Conservation (phyloP, 306 rosid genomes). For the Comarum palustre region DNA sequence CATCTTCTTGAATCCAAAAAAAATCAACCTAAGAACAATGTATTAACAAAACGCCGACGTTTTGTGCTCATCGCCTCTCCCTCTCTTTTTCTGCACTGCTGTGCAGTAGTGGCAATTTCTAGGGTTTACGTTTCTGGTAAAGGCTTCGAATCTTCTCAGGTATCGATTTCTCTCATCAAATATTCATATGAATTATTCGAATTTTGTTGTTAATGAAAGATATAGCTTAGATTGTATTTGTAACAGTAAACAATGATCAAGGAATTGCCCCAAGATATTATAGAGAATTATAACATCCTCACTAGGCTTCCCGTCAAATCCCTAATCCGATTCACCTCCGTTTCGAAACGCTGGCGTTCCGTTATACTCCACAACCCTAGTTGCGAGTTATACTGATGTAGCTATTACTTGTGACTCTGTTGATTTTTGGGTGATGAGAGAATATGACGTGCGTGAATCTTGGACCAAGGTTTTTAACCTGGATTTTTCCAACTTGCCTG, state of each 20-base stretch:
- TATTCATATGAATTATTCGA: neutral
- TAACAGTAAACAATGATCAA: neutral
- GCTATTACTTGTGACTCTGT: too few species aligned
- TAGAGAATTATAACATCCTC: neutral
- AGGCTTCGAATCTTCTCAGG: neutral
- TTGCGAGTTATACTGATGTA: neutral
- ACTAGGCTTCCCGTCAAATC: neutral
- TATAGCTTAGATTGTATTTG: neutral
- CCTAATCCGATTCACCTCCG: slow-evolving; percentile 10
- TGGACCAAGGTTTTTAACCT: too few species aligned
- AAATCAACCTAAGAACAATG: too few species aligned
- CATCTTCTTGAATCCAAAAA: too few species aligned
- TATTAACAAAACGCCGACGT: too few species aligned
- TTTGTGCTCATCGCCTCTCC: too few species aligned
- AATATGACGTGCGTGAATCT: too few species aligned
- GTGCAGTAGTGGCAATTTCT: neutral
- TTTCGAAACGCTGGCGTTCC: neutral
- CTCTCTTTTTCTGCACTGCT: too few species aligned
- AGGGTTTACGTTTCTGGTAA: neutral
- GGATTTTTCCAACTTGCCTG: too few species aligned
- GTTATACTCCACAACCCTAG: neutral
- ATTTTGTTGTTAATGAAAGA: neutral
- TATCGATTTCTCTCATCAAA: too few species aligned
- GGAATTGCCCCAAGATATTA: neutral
- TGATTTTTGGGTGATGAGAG: neutral